Conservation (phyloP, 495 filamentous ascomycete species). For the Astrothelium subdiscretum region DNA sequence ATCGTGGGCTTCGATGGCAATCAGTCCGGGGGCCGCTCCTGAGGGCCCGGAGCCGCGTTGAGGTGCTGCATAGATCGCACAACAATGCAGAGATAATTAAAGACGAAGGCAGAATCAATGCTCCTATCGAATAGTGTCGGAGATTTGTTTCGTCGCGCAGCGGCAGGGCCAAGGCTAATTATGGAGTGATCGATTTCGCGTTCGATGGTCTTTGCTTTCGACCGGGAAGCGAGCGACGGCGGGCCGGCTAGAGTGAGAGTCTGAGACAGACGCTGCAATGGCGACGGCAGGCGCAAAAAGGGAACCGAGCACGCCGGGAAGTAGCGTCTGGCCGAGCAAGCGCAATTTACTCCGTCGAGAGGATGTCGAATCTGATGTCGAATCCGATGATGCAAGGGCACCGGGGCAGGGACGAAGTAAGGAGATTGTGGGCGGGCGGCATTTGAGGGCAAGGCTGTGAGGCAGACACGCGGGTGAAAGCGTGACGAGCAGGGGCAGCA, state of each 20-base stretch:
- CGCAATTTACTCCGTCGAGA: background rate
- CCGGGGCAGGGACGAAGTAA: background rate
- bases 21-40: background rate
- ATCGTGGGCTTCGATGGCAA: slow-evolving; percentile 9
- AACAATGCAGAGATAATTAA: background rate
- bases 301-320: too few relatives aligned
- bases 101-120: background rate
- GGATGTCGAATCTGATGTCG: background rate
- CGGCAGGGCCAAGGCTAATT: background rate
- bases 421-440: background rate
- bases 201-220: background rate
- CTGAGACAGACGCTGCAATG: background rate
- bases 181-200: background rate
- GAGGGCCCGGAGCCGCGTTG: background rate
- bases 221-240: background rate
- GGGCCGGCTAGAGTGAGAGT: background rate
- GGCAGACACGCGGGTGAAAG: background rate
- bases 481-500: too few relatives aligned
- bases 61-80: background rate
- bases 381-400: background rate
- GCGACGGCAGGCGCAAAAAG: background rate
- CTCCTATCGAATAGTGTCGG: slow-evolving; percentile 1
- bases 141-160: slow-evolving; percentile 2
- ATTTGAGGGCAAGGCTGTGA: background rate
- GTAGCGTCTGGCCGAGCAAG: background rate